Base-by-base conservation (phyloP, 2,329 filamentous ascomycete genomes). In the Tolypocladium album region DNA sequence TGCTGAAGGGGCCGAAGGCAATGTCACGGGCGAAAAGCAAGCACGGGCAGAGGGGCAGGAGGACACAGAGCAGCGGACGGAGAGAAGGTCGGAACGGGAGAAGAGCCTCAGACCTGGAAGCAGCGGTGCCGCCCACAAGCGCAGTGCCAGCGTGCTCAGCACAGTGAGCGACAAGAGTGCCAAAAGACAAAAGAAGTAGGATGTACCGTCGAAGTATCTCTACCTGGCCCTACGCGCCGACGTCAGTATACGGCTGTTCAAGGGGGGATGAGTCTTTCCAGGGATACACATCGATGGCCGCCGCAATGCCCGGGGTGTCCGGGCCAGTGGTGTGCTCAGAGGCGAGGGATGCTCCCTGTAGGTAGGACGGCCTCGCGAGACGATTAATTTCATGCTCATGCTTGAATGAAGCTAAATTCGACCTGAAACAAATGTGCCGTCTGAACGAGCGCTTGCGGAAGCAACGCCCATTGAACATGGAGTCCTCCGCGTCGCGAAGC, bases 111-210 rank as follows among this genome's bases (percentile, higher is more conserved):
- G 74, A 53, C 75, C 74, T 2, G 70, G 69, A 17, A 77, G 74
- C 63, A 78, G 76, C 62, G 69, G 74, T 50, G 71, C 70, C 11
- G 66, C 74, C 0, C 87, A 88, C 64, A 95, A 95, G 77, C 83
- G 91, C 61, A 94, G 90, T 70, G 90, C 90, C 1, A 95, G 90
- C 71, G 89, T 92, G 39, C 72, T 95, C 58, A 93, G 89, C 71
- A 77, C 79, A 20, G 76, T 76, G 7, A 91, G 88, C 70, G 87
- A 90, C 61, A 84, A 83, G 73, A 83, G 79, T 65, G 67, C 74
- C 4, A 85, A 85, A 70, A 76, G 82, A 62, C 79, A 80, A 65
- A 84, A 82, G 75, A 85, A 83, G 63, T 73, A 63, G 50, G 22
- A 59, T 56, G 67, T 67, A 65, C 58, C 59, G 53, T 47, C 42